Percentiles rank a stretch among this genome's conserved stretches.
Evolutionary conservation across 192 early-diverging fungal genomes (phyloP).

Genomic region (Rhizophagus prolifer): DNA sequence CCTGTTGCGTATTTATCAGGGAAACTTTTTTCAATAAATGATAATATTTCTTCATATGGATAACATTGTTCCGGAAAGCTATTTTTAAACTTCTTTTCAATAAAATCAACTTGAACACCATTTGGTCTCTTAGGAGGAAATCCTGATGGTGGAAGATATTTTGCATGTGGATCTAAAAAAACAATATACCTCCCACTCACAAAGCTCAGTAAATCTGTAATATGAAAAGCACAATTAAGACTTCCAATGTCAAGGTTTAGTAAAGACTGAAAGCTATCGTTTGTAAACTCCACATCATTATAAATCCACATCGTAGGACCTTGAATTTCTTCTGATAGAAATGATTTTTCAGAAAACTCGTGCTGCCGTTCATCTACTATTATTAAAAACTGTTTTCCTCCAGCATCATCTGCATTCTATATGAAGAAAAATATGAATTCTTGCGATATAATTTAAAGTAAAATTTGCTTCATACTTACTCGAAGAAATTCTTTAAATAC

Average conservation of each 20-base stretch:
- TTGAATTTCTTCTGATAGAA: conserved; percentile 24
- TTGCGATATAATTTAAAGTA: neutral
- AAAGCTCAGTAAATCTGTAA: conserved; percentile 29
- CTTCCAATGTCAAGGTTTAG: conserved; percentile 27
- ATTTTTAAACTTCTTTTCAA: neutral
- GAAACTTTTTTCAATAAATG: neutral
- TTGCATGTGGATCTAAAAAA: conserved; percentile 30
- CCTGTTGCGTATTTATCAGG: conserved; percentile 19
- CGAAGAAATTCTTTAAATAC: neutral
- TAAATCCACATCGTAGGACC: conserved; percentile 31
- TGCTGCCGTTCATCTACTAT: neutral
- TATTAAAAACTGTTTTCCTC: neutral
- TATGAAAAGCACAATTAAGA: conserved; percentile 19
- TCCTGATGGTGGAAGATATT: conserved; percentile 12
- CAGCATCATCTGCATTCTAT: conserved; percentile 37
- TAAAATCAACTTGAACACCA: neutral
- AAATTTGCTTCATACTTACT: neutral
- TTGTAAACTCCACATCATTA: conserved; percentile 30
- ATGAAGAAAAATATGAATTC: neutral
- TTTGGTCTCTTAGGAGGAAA: neutral
- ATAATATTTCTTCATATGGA: no score
- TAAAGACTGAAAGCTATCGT: conserved; percentile 23
- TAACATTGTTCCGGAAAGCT: neutral
- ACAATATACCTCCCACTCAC: conserved; percentile 27
- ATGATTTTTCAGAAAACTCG: neutral